These are phyloP conservation scores for Trichoderma atrobrunneum DNA, from an alignment of 2,329 filamentous ascomycete genomes.

Conservation along the genomic window DNA sequence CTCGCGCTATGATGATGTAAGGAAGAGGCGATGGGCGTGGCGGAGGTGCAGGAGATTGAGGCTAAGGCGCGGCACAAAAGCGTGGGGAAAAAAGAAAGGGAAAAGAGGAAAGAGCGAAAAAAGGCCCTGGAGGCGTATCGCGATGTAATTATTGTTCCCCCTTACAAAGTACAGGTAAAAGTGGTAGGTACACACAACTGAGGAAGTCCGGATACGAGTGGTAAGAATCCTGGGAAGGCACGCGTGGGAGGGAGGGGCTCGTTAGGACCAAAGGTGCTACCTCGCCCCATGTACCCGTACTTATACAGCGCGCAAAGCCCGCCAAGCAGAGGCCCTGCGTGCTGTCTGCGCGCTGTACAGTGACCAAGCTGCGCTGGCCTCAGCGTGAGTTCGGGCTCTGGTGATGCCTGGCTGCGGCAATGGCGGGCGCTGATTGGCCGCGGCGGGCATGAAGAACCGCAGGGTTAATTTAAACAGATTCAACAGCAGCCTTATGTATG, in stretches of 20 bases:
- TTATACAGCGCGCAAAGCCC: conserved; percentile 1
- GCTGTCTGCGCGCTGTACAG: conserved; percentile 15
- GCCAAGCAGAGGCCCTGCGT: conserved; percentile 3
- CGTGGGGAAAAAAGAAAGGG: conserved; percentile 4
- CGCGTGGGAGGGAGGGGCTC: conserved; percentile 18
- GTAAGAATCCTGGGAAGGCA: conserved; percentile 16
- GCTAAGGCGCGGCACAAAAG: conserved; percentile 4
- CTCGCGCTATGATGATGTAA: conserved; percentile 15
- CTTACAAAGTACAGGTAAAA: background rate
- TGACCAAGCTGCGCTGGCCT: conserved; percentile 14
- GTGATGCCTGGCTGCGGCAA: conserved; percentile 10
- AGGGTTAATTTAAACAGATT: conserved; percentile 10
- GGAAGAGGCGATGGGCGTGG: conserved; percentile 11
- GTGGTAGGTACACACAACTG: background rate
- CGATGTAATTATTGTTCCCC: conserved; percentile 17
- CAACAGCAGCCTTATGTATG: conserved; percentile 13
- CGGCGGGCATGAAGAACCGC: conserved; percentile 7
- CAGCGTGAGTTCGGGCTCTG: conserved; percentile 6
- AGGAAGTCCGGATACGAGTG: conserved; percentile 16
- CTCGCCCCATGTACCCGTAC: conserved; percentile 1
- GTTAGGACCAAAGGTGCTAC: background rate
- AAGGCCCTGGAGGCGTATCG: conserved; percentile 6
- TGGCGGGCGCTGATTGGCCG: conserved; percentile 12
- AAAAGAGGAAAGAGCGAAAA: background rate
- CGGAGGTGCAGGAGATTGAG: background rate